Evolutionary conservation across 306 rosid species (phyloP).

Genomic region (Ochetophila trinervis): DNA sequence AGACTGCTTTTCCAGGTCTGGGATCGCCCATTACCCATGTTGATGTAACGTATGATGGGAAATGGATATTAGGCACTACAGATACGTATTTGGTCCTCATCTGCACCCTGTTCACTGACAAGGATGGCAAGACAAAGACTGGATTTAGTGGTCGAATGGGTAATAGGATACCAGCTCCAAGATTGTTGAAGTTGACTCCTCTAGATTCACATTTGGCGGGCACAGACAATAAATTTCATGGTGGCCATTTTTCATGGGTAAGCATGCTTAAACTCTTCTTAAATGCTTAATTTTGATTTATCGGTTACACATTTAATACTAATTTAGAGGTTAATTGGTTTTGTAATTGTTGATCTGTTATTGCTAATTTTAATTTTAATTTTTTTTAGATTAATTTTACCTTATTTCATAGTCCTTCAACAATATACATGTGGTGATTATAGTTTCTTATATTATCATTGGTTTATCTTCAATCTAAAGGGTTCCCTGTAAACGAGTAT

Average conservation of each 20-base stretch:
- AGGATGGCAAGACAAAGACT: conserved; percentile 87
- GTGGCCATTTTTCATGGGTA: conserved; percentile 98
- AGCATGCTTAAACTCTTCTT: conserved; percentile 14
- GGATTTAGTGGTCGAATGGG: conserved; percentile 88
- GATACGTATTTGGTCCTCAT: conserved; percentile 78
- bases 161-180: conserved; percentile 78
- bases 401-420: too few species aligned
- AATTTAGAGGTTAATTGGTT: neutral
- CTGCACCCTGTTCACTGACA: conserved; percentile 78
- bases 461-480: too few species aligned
- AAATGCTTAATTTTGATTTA: neutral
- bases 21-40: conserved; percentile 77
- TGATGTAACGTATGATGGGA: conserved; percentile 90
- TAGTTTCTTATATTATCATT: too few species aligned
- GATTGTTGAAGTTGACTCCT: conserved; percentile 83
- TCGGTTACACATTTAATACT: neutral
- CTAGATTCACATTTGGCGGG: conserved; percentile 94
- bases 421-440: too few species aligned
- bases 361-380: neutral
- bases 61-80: conserved; percentile 83
- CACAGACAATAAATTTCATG: conserved; percentile 64
- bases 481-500: too few species aligned
- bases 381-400: too few species aligned
- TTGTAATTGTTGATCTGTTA: neutral
- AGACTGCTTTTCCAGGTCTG: conserved; percentile 90